Base-by-base conservation (phyloP, 1,139 yeast species). In the Suhomyces terraborum region DNA sequence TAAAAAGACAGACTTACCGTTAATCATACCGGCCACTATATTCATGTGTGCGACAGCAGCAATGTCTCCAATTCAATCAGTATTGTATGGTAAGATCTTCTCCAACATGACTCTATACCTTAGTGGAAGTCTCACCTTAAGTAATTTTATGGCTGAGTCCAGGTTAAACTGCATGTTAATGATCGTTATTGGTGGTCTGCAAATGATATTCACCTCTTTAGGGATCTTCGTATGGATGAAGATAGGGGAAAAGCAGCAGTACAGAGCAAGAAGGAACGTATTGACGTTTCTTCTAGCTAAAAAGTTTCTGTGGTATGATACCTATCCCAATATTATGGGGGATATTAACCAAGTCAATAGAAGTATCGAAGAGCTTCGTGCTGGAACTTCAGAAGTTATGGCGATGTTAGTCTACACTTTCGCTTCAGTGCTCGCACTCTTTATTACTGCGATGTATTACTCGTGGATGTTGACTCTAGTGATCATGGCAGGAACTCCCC, bases 391-490 rank as follows among this genome's bases (percentile, higher is more conserved):
- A 3, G 88, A 86, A 52, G 77, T 83, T 5, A 55, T 83, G 23
- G 93, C 86, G 0, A 53, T 81, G 17, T 58, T 81, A 3, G 56
- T 79, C 4, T 82, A 80, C 49, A 73, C 80, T 4, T 20, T 71
- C 3, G 72, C 79, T 1, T 71, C 86, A 0, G 66, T 80, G 0
- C 40, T 80, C 5, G 77, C 87, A 0, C 67, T 87, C 6, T 61
- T 86, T 2, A 73, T 77, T 1, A 79, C 88, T 2, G 83, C 97
- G 0, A 75, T 93, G 60, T 73, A 75, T 45, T 83, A 80, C 47
- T 85, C 95, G 0, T 91, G 98, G 97, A 73, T 85, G 3, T 71
- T 93, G 9, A 87, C 98, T 0, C 60, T 93, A 23, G 78, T 93
- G 0, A 77, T 86, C 14, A 58, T 91, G 46, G 82, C 88, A 1